Evolutionary conservation across 2,329 filamentous ascomycete genomes (phyloP).

Genomic region (Aspergillus calidoustus): DNA sequence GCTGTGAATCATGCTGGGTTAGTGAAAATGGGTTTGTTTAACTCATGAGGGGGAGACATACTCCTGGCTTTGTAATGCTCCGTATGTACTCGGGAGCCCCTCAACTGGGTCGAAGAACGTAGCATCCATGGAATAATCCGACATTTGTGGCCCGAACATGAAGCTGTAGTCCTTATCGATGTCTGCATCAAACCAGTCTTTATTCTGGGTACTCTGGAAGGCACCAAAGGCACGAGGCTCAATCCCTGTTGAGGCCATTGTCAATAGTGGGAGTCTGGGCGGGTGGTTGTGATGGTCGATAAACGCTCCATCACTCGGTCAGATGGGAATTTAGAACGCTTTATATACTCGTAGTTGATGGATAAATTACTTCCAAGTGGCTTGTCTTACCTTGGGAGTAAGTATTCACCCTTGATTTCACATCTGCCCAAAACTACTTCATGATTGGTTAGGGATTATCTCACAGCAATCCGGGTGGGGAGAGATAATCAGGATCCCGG

Average conservation of each 20-base stretch:
- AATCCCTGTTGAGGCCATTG: neutral
- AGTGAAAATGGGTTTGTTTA: neutral
- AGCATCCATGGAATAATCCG: neutral
- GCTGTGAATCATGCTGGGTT: neutral
- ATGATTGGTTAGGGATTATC: neutral
- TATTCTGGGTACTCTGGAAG: neutral
- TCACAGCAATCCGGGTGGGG: neutral
- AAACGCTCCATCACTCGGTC: neutral
- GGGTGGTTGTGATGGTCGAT: neutral
- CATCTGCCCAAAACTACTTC: too few species aligned
- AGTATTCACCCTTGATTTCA: too few species aligned
- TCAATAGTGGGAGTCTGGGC: neutral
- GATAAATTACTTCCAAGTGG: too few species aligned
- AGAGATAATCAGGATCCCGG: neutral
- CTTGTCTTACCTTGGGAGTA: too few species aligned
- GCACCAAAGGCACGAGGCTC: neutral
- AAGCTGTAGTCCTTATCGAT: neutral
- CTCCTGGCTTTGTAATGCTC: neutral
- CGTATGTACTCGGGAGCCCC: neutral
- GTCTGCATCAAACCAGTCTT: neutral
- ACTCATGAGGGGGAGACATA: neutral
- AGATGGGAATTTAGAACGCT: neutral
- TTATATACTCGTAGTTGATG: neutral
- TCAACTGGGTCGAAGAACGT: neutral
- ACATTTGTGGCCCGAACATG: neutral